Conservation (phyloP, 1,139 yeast genomes). For the Petasospora fabianii region DNA sequence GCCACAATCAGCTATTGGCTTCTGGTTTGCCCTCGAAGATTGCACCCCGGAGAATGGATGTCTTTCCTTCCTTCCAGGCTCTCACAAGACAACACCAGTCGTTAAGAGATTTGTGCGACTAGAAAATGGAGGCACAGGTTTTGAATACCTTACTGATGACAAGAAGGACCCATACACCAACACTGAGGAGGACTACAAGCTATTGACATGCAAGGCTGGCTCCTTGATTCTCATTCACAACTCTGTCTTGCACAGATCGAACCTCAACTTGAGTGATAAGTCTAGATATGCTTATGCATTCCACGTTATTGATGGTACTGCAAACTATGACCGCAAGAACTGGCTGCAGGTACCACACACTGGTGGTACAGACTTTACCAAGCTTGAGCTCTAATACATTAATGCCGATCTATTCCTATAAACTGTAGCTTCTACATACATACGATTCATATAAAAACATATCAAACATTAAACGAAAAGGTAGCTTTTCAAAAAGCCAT, state of each 20-base stretch:
- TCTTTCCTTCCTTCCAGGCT: conserved; percentile 67
- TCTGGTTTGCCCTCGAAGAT: conserved; percentile 80
- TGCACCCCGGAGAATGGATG: conserved; percentile 71
- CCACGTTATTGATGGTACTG: conserved; percentile 68
- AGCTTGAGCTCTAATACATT: conserved; percentile 31
- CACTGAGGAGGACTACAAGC: conserved; percentile 40
- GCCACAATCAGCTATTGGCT: conserved; percentile 72
- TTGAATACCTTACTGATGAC: conserved; percentile 35
- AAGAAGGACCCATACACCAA: conserved; percentile 28
- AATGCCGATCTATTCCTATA: too few relatives aligned
- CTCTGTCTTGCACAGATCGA: conserved; percentile 69
- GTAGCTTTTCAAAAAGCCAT: too few relatives aligned
- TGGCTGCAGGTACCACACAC: conserved; percentile 78
- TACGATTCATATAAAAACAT: too few relatives aligned
- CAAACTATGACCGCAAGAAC: conserved; percentile 56
- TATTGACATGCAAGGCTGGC: conserved; percentile 68
- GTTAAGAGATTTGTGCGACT: conserved; percentile 64
- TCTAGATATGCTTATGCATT: conserved; percentile 78
- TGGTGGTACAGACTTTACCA: conserved; percentile 61
- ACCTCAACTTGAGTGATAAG: conserved; percentile 47
- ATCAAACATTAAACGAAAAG: too few relatives aligned
- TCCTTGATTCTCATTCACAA: conserved; percentile 67
- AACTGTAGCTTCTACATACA: too few relatives aligned
- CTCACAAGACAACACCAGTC: conserved; percentile 57
- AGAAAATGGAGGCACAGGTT: conserved; percentile 43